Conservation (phyloP, 305 asterid species). For the Fraxinus floribunda region DNA sequence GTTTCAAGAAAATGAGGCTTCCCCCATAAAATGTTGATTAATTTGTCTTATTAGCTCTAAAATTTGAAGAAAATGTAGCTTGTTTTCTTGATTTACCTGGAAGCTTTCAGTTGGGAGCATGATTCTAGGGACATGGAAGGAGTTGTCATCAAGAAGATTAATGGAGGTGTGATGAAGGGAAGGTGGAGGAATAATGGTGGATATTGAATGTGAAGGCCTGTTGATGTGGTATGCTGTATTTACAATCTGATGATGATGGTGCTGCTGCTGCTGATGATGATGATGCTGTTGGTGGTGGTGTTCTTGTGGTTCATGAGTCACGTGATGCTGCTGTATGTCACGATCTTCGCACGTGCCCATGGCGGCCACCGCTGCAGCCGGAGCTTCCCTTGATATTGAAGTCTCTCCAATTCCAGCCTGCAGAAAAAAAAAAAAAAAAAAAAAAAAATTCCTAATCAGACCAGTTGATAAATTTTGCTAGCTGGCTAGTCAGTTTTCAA, state of each 20-base stretch:
- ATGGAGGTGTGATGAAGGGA: constrained; percentile 66
- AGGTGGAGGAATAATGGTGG: constrained; percentile 73
- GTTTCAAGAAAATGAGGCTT: background rate
- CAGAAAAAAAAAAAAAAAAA: background rate
- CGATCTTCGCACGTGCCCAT: constrained; percentile 43
- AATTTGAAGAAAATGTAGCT: background rate
- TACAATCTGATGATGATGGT: constrained; percentile 34
- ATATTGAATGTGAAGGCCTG: constrained; percentile 77
- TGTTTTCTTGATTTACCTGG: constrained; percentile 46
- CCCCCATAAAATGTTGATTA: background rate
- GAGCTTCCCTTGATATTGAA: constrained; percentile 62
- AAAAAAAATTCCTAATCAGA: background rate
- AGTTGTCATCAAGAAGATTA: constrained; percentile 54
- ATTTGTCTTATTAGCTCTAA: background rate
- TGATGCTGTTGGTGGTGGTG: background rate
- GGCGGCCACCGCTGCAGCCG: constrained; percentile 2
- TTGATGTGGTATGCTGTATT: constrained; percentile 64
- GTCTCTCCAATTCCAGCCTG: constrained; percentile 70
- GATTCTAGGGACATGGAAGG: constrained; percentile 68
- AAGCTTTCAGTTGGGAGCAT: constrained; percentile 62
- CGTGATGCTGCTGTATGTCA: constrained; percentile 37
- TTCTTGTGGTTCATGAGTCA: constrained; percentile 35
- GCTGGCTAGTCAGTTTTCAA: background rate
- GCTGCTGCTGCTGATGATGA: constrained; percentile 16
- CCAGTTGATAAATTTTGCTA: background rate